Evolutionary conservation across 2,329 filamentous ascomycete genomes (phyloP), one percentile per base, ranked within the genome.

Genomic region (Alternaria brassicicola): DNA sequence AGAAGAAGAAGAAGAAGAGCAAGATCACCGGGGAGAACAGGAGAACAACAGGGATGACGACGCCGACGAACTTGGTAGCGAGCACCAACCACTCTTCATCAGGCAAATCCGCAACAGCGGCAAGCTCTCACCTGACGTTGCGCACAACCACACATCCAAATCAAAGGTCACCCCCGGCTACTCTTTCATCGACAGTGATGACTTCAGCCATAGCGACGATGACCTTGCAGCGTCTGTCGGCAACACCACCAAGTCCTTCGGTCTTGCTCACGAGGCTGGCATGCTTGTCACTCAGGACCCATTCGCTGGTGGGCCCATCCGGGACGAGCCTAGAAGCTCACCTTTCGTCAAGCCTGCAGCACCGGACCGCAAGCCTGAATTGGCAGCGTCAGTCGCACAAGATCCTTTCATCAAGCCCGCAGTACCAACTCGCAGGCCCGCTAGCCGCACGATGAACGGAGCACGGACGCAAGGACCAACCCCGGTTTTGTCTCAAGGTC

Each of bases 161-260:
- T 50, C 55, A 19, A 55, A 46, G 48, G 55, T 31, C n/a, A 53
- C 59, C 3, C 64, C 65, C 21, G 56, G 61, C n/a, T 58, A 66
- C 26, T 64, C 63, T 21, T 66, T 66, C 25, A 51, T 61, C 6
- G 63, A 66, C 5, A 69, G 65, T 36, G 67, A 68, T 19, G 68
- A 64, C 7, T 43, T 59, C 19, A 57, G 59, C 2, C 59, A 61
- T 15, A 70, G 65, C 42, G 69, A 69, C 3, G 68, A 67, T 13
- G 67, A 67, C 19, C 51, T 65, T 6, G 62, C 65, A 4, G 53
- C 63, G 4, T 72, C 69, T 12, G 52, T 67, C 39, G 62, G 63
- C 8, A 63, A 75, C 39, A 72, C 68, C 2, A 71, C 71, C 2
- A 77, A 77, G 49, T 76, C 73, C 1, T 77, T 74, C 39, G 75